Percentiles rank a stretch among this genome's conserved stretches.
Conservation (phyloP, 2,329 filamentous ascomycete genomes). For the Trichothecium roseum region DNA sequence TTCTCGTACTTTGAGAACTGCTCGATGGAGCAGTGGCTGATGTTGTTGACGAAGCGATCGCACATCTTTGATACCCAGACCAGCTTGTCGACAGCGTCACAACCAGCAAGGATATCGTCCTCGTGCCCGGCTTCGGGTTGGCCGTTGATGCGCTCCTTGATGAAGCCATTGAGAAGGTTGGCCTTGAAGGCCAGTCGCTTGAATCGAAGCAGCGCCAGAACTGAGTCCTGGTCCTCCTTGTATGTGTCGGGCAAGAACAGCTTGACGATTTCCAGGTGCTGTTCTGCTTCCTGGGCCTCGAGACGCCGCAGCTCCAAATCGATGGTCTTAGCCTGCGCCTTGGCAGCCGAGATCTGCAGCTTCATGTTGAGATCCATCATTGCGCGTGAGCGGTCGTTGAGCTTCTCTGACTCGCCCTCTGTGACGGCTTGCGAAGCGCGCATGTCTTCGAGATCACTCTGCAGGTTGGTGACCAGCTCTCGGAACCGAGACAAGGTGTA, state of each 20-base stretch:
- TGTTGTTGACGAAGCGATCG: conserved; percentile 70
- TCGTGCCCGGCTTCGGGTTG: conserved; percentile 58
- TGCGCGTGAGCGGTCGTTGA: conserved; percentile 76
- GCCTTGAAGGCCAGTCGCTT: conserved; percentile 85
- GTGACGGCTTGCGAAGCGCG: conserved; percentile 85
- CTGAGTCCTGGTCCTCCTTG: conserved; percentile 69
- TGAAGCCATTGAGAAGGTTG: conserved; percentile 62
- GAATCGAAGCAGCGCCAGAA: conserved; percentile 82
- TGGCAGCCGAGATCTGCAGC: conserved; percentile 78
- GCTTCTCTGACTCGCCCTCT: conserved; percentile 83
- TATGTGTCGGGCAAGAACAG: conserved; percentile 82
- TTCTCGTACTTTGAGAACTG: conserved; percentile 72
- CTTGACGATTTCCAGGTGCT: conserved; percentile 82
- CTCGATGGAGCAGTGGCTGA: conserved; percentile 66
- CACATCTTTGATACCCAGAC: conserved; percentile 77
- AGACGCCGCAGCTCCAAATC: conserved; percentile 80
- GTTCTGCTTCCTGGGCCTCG: conserved; percentile 77
- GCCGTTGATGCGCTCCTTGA: conserved; percentile 67
- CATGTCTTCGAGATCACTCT: conserved; percentile 84
- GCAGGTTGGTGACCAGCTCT: conserved; percentile 75
- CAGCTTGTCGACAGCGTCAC: conserved; percentile 76
- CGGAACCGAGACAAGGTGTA: conserved; percentile 84
- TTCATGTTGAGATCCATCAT: conserved; percentile 98
- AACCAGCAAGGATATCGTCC: conserved; percentile 70
- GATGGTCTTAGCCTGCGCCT: conserved; percentile 89